These are phyloP conservation scores for Ganoderma multipileum DNA, from an alignment of 1,284 basidiomycete species.

Conservation along the genomic window DNA sequence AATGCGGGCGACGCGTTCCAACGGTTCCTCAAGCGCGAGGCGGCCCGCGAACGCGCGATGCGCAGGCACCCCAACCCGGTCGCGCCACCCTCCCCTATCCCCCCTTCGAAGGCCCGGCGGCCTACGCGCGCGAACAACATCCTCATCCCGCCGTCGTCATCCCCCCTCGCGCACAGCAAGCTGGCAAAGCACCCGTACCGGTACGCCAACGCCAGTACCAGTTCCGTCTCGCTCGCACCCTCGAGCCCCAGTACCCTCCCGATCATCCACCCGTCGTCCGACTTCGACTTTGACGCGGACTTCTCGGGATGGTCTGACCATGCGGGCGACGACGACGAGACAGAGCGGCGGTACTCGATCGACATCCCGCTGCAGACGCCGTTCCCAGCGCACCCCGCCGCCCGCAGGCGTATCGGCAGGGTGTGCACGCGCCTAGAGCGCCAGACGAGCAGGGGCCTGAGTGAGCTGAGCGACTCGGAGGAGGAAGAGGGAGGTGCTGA, in stretches of 20 bases:
- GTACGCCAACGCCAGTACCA: constrained; percentile 6
- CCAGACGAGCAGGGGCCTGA: constrained; percentile 37
- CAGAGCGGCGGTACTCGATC: constrained; percentile 17
- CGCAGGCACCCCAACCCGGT: constrained; percentile 14
- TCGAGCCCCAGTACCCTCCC: constrained; percentile 31
- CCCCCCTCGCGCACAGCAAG: not conserved
- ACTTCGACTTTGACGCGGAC: constrained; percentile 22
- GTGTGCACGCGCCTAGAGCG: constrained; percentile 36
- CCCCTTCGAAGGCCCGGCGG: not conserved
- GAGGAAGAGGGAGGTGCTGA: constrained; percentile 22
- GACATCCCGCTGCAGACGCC: constrained; percentile 37
- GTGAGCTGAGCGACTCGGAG: constrained; percentile 34
- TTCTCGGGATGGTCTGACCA: constrained; percentile 22
- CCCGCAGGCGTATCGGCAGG: constrained; percentile 38
- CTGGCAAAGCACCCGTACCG: not conserved
- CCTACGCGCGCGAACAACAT: not conserved
- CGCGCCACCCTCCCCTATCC: constrained; percentile 14
- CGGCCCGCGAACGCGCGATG: constrained; percentile 32
- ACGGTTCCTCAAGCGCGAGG: constrained; percentile 39
- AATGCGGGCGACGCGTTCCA: constrained; percentile 39
- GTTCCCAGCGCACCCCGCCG: constrained; percentile 36
- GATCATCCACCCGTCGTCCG: constrained; percentile 21
- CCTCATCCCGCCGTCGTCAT: not conserved
- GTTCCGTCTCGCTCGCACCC: constrained; percentile 16
- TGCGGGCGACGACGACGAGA: constrained; percentile 3